Evolutionary conservation across 441 rosid species (phyloP), one percentile per base, ranked within the genome.

Genomic region (Arabidopsis hybrid): DNA sequence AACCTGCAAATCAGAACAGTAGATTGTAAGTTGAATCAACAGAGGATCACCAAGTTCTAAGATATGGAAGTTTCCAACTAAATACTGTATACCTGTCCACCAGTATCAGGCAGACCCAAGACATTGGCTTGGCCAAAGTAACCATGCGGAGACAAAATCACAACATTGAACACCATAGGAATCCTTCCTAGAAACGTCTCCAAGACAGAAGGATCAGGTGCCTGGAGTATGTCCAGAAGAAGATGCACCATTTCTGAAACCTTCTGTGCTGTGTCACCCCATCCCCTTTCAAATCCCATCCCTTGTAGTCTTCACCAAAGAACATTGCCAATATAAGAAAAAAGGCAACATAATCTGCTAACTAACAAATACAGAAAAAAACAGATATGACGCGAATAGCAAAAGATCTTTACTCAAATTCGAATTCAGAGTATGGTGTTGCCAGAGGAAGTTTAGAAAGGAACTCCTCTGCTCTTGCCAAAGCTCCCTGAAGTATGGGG

Each of bases 71-170:
- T 31, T 31, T 31, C 32, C 32, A 0, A 31, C 32, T 31, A 31
- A 31, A 18, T 21, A 21, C 26, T 21, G 26, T 2, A 6, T 52
- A 88, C 87, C 87, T 86, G 90, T 70, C 90, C 92, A 60, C 88
- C 90, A 18, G 92, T 88, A 79, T 88, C 90, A 12, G 92, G 92
- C 81, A 88, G 81, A 76, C 92, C 89, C 67, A 88, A 75, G 66
- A 88, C 89, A 82, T 86, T 86, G 35, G 90, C 92, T 79, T 88
- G 92, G 38, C 92, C 92, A 80, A 85, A 88, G 83, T 83, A 88
- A 40, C 89, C 89, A 75, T 86, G 90, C 7, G 90, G 88, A 78
- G 90, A 88, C 78, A 88, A 55, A 57, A 86, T 85, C 51, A 85
- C 86, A 40, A 88, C 90, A 78, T 85, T 83, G 75, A 85, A 83